Base-by-base conservation (phyloP, 441 rosid genomes). In the Mallotus repandus region DNA sequence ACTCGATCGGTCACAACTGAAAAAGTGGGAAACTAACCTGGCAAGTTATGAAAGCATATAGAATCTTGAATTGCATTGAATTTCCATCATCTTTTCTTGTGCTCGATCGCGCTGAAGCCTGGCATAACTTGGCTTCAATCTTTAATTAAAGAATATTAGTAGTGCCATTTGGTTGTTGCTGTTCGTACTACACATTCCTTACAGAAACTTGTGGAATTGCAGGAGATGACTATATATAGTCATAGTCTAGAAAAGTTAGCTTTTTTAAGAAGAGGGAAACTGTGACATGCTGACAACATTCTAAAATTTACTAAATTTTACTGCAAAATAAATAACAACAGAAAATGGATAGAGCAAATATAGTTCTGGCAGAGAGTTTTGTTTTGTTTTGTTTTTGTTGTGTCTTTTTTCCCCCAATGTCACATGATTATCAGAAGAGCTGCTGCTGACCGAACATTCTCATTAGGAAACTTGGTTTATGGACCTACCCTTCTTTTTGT, bases 391-490 rank as follows among this genome's bases (percentile, higher is more conserved):
- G 41, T 35, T 35, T 35, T 35, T 35, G 41, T 35, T 35, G 41
- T 35, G 2, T 35, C 4, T 3, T 25, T 32, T 16, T 46, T 16
- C 0, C 2, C 21, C 9, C 9, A 14, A 60, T 25, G 21, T 21
- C 54, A 43, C n/a, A 46, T 29, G 66, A 13, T 61, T 19, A 48
- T 10, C 52, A 72, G 75, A 70, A 48, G 22, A 70, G n/a, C n/a
- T n/a, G 55, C 50, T 50, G 73, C 64, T 72, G 75, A 72, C 53
- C 75, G 10, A 72, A 63, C 69, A 22, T 72, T 72, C 75, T 53
- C 1, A 22, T 11, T 53, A 1, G 38, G 53, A 38, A 21, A 19
- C 38, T 45, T 45, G 12, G 64, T 14, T 32, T 1, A 52, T 35
- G 68, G 67, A 35, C 75, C 75, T 72, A 63, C 75, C 75, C 75